A percentile compares a stretch with the other conserved stretches of the same genome.
These are phyloP conservation scores for Alternaria gaisen DNA, from an alignment of 2,329 filamentous ascomycete genomes.

Conservation along the genomic window DNA sequence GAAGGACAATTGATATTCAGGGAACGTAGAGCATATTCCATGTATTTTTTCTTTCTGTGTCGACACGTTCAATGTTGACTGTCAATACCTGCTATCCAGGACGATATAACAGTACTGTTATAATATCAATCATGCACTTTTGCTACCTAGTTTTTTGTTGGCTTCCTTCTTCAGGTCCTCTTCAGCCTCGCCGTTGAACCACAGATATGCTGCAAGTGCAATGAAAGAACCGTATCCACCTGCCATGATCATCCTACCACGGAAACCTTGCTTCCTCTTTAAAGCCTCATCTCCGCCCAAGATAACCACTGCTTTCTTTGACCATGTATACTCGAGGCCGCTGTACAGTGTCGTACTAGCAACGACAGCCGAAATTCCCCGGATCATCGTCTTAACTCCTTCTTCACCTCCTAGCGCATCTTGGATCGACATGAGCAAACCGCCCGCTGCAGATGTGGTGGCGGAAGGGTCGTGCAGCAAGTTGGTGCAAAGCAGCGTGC, in stretches of 20 bases:
- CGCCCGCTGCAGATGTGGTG: slow-evolving; percentile 58
- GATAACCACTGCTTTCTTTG: slow-evolving; percentile 91
- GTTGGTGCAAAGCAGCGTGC: slow-evolving; percentile 81
- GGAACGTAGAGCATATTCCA: not conserved
- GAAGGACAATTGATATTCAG: too few species aligned
- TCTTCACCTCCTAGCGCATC: slow-evolving; percentile 41
- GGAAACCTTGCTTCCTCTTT: slow-evolving; percentile 59
- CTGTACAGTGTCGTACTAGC: slow-evolving; percentile 93
- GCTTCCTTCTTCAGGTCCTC: slow-evolving; percentile 19
- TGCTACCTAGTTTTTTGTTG: slow-evolving; percentile 6
- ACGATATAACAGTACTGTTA: not conserved
- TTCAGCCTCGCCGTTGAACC: slow-evolving; percentile 27
- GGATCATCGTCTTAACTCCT: slow-evolving; percentile 48
- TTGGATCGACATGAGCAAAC: slow-evolving; percentile 35
- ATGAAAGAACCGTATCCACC: slow-evolving; percentile 57
- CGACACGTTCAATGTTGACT: not conserved
- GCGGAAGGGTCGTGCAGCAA: slow-evolving; percentile 68
- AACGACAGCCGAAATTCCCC: slow-evolving; percentile 74
- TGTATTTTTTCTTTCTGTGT: not conserved
- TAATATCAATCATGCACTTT: not conserved
- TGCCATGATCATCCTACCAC: slow-evolving; percentile 59
- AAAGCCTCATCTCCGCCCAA: slow-evolving; percentile 62
- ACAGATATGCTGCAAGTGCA: slow-evolving; percentile 48
- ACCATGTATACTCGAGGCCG: slow-evolving; percentile 89
- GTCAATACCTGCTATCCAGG: not conserved